Conservation (phyloP, 2,329 filamentous ascomycete species). For the Sporothrix curviconia region DNA sequence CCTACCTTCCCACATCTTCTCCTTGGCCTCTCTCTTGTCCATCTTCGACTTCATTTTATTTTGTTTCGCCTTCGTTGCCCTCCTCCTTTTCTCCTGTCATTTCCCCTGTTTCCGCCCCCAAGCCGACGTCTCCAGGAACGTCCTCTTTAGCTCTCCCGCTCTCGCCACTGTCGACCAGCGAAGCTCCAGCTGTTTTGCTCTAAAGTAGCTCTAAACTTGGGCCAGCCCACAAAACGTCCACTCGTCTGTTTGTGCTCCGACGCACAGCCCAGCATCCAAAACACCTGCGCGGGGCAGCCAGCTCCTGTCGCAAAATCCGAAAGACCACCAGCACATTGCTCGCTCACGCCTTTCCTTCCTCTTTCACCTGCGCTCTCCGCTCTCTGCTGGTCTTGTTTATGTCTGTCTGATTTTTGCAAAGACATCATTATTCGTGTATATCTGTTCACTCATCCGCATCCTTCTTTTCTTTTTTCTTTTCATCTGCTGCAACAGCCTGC, state of each 20-base stretch:
- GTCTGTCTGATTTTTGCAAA: too few relatives aligned
- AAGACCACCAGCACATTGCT: background rate
- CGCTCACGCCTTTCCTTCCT: background rate
- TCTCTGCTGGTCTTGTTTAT: too few relatives aligned
- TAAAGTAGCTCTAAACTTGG: conserved; percentile 2
- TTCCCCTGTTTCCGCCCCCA: background rate
- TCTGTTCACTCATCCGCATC: too few relatives aligned
- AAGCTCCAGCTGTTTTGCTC: background rate
- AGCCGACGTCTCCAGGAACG: background rate
- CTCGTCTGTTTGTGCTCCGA: too few relatives aligned
- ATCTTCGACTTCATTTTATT: background rate
- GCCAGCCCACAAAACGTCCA: background rate
- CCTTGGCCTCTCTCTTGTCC: conserved; percentile 5
- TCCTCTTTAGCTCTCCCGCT: conserved; percentile 2
- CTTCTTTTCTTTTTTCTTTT: too few relatives aligned
- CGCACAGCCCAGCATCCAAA: conserved; percentile 15
- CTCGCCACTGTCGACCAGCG: background rate
- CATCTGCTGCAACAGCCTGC: too few relatives aligned
- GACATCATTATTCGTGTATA: too few relatives aligned
- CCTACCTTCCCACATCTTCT: conserved; percentile 7
- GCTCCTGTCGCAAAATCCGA: conserved; percentile 11
- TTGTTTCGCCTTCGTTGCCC: too few relatives aligned
- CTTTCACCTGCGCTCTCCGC: background rate
- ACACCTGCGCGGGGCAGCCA: conserved; percentile 18
- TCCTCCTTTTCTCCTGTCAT: background rate